Percentiles rank a stretch among this genome's conserved stretches.
Evolutionary conservation across 2,329 filamentous ascomycete species (phyloP).

Genomic region (Penicillium digitatum): DNA sequence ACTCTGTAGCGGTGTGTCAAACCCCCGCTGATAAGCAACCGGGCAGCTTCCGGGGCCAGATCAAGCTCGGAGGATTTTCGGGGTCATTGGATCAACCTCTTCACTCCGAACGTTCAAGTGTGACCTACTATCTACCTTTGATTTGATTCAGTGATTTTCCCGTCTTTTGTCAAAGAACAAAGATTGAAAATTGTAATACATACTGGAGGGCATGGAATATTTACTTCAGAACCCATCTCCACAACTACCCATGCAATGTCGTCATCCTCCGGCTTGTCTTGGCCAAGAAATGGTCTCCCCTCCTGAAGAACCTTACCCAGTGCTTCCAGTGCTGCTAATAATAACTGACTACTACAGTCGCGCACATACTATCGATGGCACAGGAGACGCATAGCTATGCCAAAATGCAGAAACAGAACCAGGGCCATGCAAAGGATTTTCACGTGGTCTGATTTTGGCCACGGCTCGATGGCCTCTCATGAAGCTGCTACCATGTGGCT

Average conservation of each 20-base stretch:
- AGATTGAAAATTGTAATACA: no score
- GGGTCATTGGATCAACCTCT: not conserved
- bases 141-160: not conserved
- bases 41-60: not conserved
- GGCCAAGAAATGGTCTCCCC: slow-evolving; percentile 29
- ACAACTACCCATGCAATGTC: not conserved
- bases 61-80: not conserved
- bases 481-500: slow-evolving; percentile 26
- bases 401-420: slow-evolving; percentile 31
- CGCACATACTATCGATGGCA: slow-evolving; percentile 34
- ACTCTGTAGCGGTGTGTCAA: not conserved
- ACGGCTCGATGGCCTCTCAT: slow-evolving; percentile 27
- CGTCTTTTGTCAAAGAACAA: no score
- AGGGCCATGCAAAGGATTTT: slow-evolving; percentile 31
- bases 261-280: slow-evolving; percentile 15
- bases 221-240: no score
- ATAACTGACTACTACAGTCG: slow-evolving; percentile 31
- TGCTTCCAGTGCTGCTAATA: slow-evolving; percentile 27
- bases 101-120: not conserved
- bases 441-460: slow-evolving; percentile 29
- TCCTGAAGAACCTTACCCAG: slow-evolving; percentile 25
- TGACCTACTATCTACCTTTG: not conserved
- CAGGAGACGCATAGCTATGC: slow-evolving; percentile 31
- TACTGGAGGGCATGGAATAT: no score
- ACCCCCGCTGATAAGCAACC: slow-evolving; percentile 10